Percentiles rank a stretch among this genome's conserved stretches.
Evolutionary conservation across 371 early-diverging fungal genomes (phyloP).

Genomic region (Furculomyces boomerangus): DNA sequence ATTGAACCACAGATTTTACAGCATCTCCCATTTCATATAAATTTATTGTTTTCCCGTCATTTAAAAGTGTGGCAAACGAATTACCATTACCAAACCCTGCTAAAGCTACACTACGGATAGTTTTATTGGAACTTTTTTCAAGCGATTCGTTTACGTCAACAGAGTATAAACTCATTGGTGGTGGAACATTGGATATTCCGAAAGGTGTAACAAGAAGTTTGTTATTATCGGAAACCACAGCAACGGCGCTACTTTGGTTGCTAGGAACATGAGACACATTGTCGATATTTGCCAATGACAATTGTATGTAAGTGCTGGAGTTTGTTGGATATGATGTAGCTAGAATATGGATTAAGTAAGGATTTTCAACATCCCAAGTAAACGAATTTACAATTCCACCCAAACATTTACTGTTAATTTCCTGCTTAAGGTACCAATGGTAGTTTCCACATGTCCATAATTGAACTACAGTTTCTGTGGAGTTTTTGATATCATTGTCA

Average conservation of each 20-base stretch:
- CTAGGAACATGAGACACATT: slow-evolving; percentile 10
- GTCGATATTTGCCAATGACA: slow-evolving; percentile 6
- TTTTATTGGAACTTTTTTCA: slow-evolving; percentile 16
- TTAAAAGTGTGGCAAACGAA: slow-evolving; percentile 43
- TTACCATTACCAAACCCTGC: slow-evolving; percentile 30
- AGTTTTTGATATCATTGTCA: no score
- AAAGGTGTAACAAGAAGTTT: slow-evolving; percentile 60
- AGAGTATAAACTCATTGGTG: slow-evolving; percentile 57
- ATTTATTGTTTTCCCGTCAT: slow-evolving; percentile 12
- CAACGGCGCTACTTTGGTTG: slow-evolving; percentile 7
- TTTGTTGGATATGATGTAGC: not conserved
- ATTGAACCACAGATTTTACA: not conserved
- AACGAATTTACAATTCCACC: slow-evolving; percentile 3
- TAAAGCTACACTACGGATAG: slow-evolving; percentile 42
- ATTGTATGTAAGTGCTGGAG: not conserved
- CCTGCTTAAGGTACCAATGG: slow-evolving; percentile 90
- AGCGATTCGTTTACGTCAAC: not conserved
- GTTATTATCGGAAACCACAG: slow-evolving; percentile 15
- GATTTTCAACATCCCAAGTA: slow-evolving; percentile 24
- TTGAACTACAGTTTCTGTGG: slow-evolving; percentile 33
- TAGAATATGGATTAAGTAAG: slow-evolving; percentile 8
- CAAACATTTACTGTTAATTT: slow-evolving; percentile 12
- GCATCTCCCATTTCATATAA: slow-evolving; percentile 1
- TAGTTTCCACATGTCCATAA: slow-evolving; percentile 88
- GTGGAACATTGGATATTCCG: slow-evolving; percentile 70